Evolutionary conservation across 1,284 basidiomycete genomes (phyloP).

Genomic region (Rhodotorula sp.): DNA sequence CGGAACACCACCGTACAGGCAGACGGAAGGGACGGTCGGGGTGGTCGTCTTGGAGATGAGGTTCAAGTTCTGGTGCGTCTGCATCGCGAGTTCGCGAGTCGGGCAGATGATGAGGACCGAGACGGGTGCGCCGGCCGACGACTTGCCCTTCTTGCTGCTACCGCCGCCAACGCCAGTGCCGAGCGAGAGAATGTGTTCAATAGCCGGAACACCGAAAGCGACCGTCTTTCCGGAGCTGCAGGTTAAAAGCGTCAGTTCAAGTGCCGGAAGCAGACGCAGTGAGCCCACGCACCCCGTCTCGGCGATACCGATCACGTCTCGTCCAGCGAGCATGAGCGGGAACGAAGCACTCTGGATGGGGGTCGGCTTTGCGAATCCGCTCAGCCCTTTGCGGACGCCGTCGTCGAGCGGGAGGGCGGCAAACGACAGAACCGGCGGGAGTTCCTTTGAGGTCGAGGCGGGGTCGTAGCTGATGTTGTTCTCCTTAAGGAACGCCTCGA

Average conservation of each 20-base stretch:
- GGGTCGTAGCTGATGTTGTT: slow-evolving; percentile 69
- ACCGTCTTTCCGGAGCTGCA: slow-evolving; percentile 78
- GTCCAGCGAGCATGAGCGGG: slow-evolving; percentile 48
- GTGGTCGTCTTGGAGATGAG: slow-evolving; percentile 69
- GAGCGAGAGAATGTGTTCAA: slow-evolving; percentile 63
- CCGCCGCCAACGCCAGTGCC: slow-evolving; percentile 21
- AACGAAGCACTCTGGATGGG: slow-evolving; percentile 93
- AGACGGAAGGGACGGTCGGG: slow-evolving; percentile 70
- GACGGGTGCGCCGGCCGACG: slow-evolving; percentile 51
- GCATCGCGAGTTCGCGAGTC: slow-evolving; percentile 90
- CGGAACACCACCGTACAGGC: slow-evolving; percentile 87
- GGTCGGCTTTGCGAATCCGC: slow-evolving; percentile 79
- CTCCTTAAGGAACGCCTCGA: slow-evolving; percentile 65
- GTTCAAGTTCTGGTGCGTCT: slow-evolving; percentile 83
- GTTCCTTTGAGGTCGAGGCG: slow-evolving; percentile 55
- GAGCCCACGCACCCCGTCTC: slow-evolving; percentile 73
- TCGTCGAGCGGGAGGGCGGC: slow-evolving; percentile 65
- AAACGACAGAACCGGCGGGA: slow-evolving; percentile 76
- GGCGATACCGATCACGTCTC: slow-evolving; percentile 84
- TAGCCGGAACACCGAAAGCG: slow-evolving; percentile 89
- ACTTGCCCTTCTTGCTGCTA: slow-evolving; percentile 47
- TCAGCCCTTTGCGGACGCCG: slow-evolving; percentile 64
- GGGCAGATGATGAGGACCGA: slow-evolving; percentile 86
- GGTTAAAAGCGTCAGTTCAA: neutral
- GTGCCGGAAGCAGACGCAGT: slow-evolving; percentile 48